phyloP scores from a whole-genome alignment of 805 yeast genomes.

The Wickerhamiella spandovensis region DNA sequence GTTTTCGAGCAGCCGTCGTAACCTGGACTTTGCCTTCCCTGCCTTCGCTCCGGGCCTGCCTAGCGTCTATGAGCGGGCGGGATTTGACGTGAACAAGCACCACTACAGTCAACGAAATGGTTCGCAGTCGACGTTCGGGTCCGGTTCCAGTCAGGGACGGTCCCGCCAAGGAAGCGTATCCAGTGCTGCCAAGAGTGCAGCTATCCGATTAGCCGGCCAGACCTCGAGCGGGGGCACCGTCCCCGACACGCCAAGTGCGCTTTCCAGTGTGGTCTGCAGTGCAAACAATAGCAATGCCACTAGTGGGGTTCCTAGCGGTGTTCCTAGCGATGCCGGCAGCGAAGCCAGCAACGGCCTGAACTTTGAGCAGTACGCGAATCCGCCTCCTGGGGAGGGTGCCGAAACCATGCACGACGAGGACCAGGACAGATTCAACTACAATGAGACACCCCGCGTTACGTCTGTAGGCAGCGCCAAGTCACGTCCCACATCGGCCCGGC shows the following conservation, averaged over 20 bases:
- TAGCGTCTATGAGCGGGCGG: conserved; percentile 31
- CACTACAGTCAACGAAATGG: conserved; percentile 2
- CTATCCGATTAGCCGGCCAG: neutral
- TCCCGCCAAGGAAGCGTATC: neutral
- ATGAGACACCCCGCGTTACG: neutral
- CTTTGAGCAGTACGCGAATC: neutral
- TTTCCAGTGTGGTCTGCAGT: neutral
- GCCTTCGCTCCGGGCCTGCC: conserved; percentile 25
- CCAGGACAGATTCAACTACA: too few species aligned
- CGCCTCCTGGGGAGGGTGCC: too few species aligned
- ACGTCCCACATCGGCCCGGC: neutral
- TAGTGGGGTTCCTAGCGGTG: too few species aligned
- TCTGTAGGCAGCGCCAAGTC: neutral
- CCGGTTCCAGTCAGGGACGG: neutral
- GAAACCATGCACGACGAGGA: too few species aligned
- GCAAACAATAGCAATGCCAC: neutral
- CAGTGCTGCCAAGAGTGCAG: neutral
- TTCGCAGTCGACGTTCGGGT: conserved; percentile 6
- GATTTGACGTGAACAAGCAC: conserved; percentile 25
- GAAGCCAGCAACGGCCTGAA: neutral
- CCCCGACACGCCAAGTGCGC: neutral
- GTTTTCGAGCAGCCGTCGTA: conserved; percentile 5
- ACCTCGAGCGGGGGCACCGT: neutral
- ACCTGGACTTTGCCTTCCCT: conserved; percentile 29
- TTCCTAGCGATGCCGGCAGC: neutral